These are phyloP conservation scores for Truncatella angustata DNA, from an alignment of 2,329 filamentous ascomycete species.

Conservation along the genomic window DNA sequence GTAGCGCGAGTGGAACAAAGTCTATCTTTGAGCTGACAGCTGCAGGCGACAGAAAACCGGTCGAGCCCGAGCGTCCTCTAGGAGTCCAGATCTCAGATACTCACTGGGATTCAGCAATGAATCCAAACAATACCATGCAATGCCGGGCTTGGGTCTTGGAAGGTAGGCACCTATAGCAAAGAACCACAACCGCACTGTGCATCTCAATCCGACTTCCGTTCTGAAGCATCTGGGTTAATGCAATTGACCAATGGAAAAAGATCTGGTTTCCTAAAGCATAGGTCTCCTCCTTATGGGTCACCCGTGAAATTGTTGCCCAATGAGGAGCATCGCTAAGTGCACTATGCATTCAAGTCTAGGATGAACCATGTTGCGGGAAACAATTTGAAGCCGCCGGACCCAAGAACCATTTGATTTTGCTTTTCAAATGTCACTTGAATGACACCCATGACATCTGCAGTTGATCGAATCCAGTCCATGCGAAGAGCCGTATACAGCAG, in stretches of 20 bases:
- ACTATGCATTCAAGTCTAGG: too few species aligned
- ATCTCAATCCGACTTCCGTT: background rate
- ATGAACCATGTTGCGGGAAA: too few species aligned
- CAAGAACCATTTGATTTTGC: too few species aligned
- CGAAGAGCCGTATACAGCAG: too few species aligned
- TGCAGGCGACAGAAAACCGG: slow-evolving; percentile 1
- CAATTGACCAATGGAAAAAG: background rate
- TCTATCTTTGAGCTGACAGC: slow-evolving; percentile 8
- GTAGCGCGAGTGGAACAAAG: slow-evolving; percentile 2
- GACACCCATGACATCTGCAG: too few species aligned
- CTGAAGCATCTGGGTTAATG: background rate
- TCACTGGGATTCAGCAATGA: too few species aligned
- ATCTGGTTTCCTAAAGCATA: background rate
- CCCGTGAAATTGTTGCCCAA: background rate
- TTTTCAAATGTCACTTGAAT: too few species aligned
- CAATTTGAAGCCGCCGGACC: too few species aligned
- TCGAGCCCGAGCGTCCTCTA: slow-evolving; percentile 2
- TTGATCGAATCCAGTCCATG: too few species aligned
- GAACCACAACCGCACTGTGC: background rate
- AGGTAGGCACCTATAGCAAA: background rate
- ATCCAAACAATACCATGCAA: too few species aligned
- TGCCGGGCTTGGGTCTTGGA: background rate
- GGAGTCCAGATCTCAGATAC: background rate
- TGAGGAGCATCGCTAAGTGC: too few species aligned
- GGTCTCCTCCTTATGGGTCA: background rate